Percentiles rank a stretch among this genome's conserved stretches.
phyloP scores from a whole-genome alignment of 1,139 yeast species.

The Candida pseudocylindracea region DNA sequence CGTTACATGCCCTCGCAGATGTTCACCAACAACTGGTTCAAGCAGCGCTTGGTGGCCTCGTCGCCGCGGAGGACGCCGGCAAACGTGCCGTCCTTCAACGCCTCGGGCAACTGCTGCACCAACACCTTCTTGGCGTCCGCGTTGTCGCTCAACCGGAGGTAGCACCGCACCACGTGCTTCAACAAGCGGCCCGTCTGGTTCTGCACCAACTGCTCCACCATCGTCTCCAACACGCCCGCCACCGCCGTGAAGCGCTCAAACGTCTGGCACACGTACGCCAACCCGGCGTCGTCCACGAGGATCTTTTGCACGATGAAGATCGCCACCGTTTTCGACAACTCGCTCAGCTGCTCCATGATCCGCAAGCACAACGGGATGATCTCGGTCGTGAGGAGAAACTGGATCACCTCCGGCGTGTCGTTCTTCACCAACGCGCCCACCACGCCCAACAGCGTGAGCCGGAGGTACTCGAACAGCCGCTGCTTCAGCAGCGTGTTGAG shows the following conservation, averaged over 20 bases:
- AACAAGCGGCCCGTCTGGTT: conserved; percentile 55
- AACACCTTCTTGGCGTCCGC: conserved; percentile 78
- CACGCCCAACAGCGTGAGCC: conserved; percentile 86
- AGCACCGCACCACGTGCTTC: conserved; percentile 89
- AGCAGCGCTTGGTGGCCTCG: conserved; percentile 67
- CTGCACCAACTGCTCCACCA: conserved; percentile 58
- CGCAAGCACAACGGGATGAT: conserved; percentile 86
- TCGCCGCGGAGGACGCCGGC: conserved; percentile 65
- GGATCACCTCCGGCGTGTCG: conserved; percentile 88
- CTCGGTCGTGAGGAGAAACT: conserved; percentile 76
- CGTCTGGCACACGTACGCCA: conserved; percentile 83
- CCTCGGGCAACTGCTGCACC: conserved; percentile 67
- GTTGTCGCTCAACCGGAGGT: conserved; percentile 76
- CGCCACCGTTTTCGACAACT: conserved; percentile 87
- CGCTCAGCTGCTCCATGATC: conserved; percentile 91
- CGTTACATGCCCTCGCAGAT: conserved; percentile 26
- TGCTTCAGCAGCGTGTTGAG: conserved; percentile 81
- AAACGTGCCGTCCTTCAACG: conserved; percentile 81
- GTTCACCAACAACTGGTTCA: conserved; percentile 63
- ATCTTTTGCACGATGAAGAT: conserved; percentile 80
- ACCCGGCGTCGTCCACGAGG: conserved; percentile 75
- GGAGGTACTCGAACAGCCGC: conserved; percentile 78
- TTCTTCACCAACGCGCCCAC: conserved; percentile 93
- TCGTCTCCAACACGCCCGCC: conserved; percentile 64
- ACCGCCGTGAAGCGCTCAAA: conserved; percentile 91